phyloP scores from a whole-genome alignment of 768 basidiomycete genomes.

The Cystobasidiopsis lactophilus region DNA sequence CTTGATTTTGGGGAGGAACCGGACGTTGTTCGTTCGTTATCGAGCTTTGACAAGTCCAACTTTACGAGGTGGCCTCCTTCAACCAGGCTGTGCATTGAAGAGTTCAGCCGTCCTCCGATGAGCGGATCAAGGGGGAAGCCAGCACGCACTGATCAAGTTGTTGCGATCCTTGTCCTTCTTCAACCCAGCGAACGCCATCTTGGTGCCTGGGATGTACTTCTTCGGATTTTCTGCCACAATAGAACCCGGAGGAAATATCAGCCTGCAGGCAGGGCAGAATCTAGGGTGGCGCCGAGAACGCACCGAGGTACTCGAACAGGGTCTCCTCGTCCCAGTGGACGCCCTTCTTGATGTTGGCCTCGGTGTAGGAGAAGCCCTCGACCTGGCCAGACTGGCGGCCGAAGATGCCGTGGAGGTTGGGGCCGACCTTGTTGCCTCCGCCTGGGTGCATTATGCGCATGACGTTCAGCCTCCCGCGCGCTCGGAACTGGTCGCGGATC shows the following conservation, averaged over 20 bases:
- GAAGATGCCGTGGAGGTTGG: slow-evolving; percentile 32
- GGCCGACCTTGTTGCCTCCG: slow-evolving; percentile 71
- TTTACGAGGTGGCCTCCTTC: no score
- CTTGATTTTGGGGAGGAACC: no score
- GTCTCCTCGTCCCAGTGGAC: slow-evolving; percentile 65
- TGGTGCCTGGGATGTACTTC: slow-evolving; percentile 94
- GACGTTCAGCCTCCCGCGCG: slow-evolving; percentile 10
- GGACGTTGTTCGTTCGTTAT: no score
- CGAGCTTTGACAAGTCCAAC: no score
- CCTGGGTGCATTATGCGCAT: slow-evolving; percentile 22
- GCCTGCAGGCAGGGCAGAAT: neutral
- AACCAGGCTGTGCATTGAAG: no score
- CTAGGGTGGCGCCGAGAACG: neutral
- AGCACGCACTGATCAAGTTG: slow-evolving; percentile 80
- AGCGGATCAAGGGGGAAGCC: no score
- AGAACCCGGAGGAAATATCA: no score
- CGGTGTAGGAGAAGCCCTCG: slow-evolving; percentile 71
- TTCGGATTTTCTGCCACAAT: slow-evolving; percentile 98
- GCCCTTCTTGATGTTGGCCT: slow-evolving; percentile 87
- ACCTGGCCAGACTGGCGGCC: slow-evolving; percentile 47
- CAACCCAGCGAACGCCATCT: slow-evolving; percentile 95
- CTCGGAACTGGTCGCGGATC: neutral
- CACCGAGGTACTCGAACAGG: slow-evolving; percentile 66
- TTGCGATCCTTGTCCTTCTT: slow-evolving; percentile 89
- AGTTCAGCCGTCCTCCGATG: no score